Base-by-base conservation (phyloP, 495 filamentous ascomycete species). In the Neurospora sp. region DNA sequence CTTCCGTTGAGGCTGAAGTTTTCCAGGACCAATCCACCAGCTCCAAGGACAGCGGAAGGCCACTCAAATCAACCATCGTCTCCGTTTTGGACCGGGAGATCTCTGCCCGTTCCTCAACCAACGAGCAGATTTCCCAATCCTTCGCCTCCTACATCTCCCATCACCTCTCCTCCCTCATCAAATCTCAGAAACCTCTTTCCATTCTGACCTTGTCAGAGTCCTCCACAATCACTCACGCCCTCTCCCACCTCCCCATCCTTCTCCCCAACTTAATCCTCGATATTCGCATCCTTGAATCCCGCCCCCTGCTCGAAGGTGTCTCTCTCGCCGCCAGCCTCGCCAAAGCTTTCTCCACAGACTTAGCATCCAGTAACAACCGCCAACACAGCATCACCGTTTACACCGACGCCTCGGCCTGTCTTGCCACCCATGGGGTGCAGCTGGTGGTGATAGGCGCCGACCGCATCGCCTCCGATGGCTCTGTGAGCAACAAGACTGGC, bases 401-500 rank as follows among this genome's bases (percentile, higher is more conserved):
- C 74, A 85, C 90, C 0, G 90, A 93, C 72, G 88, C 89, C n/a
- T 85, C 88, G 0, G 84, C 85, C 0, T 88, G 88, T 1, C 73
- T 87, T 0, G 88, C 89, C 2, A 78, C 84, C 0, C 66, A 75
- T 3, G 53, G 76, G 11, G 80, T 87, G 1, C 83, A 90, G 70
- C 73, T 89, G 9, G 76, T 92, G 8, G 76, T 92, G 0, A 81
- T 93, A 3, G 91, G 91, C 7, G 89, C 89, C 14, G 91, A 93
- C 71, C 81, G 85, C 18, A 89, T 92, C 40, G 85, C 87, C 11
- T 76, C 81, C 0, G 83, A 84, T 12, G 88, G 88, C 1, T 80
- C 82, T n/a, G 86, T 91, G 5, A 87, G 85, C 74, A 92, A 92
- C 80, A 93, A 93, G 76, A 89, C 84, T 0, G 90, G 91, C 4